These are phyloP conservation scores for Cryomyces minteri DNA, from an alignment of 495 filamentous ascomycete species.

Conservation along the genomic window DNA sequence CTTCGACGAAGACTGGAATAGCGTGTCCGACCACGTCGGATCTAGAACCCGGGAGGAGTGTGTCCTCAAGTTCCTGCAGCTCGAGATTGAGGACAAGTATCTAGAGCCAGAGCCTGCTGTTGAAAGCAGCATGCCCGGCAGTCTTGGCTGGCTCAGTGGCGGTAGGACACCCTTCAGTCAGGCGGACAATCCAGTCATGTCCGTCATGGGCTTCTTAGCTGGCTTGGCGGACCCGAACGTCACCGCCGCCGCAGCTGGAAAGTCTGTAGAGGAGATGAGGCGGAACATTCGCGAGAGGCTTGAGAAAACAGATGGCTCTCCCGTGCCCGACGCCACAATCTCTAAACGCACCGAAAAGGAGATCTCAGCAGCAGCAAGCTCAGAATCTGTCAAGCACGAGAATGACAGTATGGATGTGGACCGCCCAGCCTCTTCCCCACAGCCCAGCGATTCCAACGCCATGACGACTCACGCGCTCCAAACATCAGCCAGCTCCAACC, in stretches of 20 bases:
- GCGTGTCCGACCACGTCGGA: conserved; percentile 77
- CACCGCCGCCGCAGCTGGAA: conserved; percentile 73
- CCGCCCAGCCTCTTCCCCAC: conserved; percentile 10
- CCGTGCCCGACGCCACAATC: conserved; percentile 16
- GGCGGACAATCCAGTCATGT: conserved; percentile 87
- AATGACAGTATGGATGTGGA: conserved; percentile 50
- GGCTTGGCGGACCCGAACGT: conserved; percentile 73
- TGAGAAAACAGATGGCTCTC: conserved; percentile 29
- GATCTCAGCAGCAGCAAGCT: conserved; percentile 19
- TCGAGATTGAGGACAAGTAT: conserved; percentile 25
- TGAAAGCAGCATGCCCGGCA: conserved; percentile 27
- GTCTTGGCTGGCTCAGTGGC: conserved; percentile 40
- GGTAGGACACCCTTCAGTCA: conserved; percentile 74
- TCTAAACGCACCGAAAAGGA: conserved; percentile 36
- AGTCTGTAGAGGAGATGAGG: conserved; percentile 67
- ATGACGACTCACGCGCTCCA: conserved; percentile 8
- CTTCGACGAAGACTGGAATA: conserved; percentile 88
- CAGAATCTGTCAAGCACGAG: conserved; percentile 32
- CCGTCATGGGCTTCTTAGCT: conserved; percentile 82
- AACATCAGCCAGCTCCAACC: conserved; percentile 3
- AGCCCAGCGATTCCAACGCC: conserved; percentile 8
- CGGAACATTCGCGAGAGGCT: conserved; percentile 54
- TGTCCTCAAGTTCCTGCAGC: conserved; percentile 81
- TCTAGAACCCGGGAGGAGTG: conserved; percentile 91
- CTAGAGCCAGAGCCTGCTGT: conserved; percentile 29